Evolutionary conservation across 2,329 filamentous ascomycete species (phyloP), one percentile per base, ranked within the genome.

Genomic region (Fusarium anthophilum): DNA sequence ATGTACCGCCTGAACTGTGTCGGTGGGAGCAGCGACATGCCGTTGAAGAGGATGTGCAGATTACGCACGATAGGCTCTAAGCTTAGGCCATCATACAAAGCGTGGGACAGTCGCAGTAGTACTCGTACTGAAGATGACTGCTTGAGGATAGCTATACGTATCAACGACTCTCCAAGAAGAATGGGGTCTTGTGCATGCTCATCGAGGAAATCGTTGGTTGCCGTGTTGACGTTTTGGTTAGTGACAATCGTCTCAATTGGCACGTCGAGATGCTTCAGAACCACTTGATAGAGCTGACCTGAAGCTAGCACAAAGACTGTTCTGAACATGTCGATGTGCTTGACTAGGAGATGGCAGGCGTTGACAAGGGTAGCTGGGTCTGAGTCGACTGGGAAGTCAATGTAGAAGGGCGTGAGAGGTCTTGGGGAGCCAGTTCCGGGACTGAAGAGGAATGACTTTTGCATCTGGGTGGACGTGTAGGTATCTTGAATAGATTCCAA

Each of bases 41-140:
- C 69, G 22, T 53, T 67, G 43, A 73, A 78, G 0, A 77, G 51
- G 2, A 54, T 37, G 20, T 74, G 71, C 26, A 78, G 66, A 9
- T 47, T 60, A 24, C 65, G 58, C n/a, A 74, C 38, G n/a, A 78
- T 61, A 35, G 67, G 39, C 32, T 73, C 68, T 4, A 78, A 22
- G 20, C 75, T 77, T 43, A 76, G 12, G 22, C 76, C 76, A 26
- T 78, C 76, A 22, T 78, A 78, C 38, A 78, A 22, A 22, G 76
- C 76, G 30, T 78, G 76, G 5, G 72, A 76, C 37, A 76, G 38
- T 5, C 59, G 55, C 2, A 78, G 59, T 14, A 77, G 22, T 2
- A 78, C 53, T 4, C 73, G 70, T 15, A 66, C 17, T 5, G 55
- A 57, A 15, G 63, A 38, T 26, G 44, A 41, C 15, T 41, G 32